Evolutionary conservation across 148 eudicot genomes (phyloP), one percentile per base, ranked within the genome.

Genomic region (Euryodendron excelsum): DNA sequence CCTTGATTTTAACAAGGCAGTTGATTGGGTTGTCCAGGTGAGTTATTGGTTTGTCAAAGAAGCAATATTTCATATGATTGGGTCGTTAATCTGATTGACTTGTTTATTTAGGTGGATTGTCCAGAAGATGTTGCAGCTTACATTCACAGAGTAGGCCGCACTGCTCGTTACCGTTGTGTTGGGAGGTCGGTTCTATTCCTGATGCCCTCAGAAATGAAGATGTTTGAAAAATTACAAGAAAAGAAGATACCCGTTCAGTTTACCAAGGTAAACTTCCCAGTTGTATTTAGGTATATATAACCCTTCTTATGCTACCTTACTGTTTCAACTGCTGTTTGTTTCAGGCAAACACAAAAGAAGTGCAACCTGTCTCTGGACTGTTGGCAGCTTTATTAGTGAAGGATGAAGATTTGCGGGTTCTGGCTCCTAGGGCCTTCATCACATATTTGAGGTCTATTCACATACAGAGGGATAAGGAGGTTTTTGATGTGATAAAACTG

Each of bases 11-110:
- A 87, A 91, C 39, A 89, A 91, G 86, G 89, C 89, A 48, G 96
- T 95, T 78, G 97, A 93, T 79, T 93, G 97, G 96, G 98, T 95
- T 89, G 97, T 95, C 70, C 98, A 95, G 93, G 98, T 95, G 68
- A 82, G 78, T 74, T 78, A 2, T 59, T 76, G 37, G 15, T 25
- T 74, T 73, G 37, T 9, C 11, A 18, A 50, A 62, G 12, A 44
- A 44, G 63, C 64, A 59, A 48, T 75, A 28, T 31, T 53, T 64
- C 2, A 48, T 72, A 36, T 47, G 61, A 39, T 79, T 62, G 23
- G 48, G 9, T 72, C 20, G 30, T 72, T 74, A n/a, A 31, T 62
- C 69, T 73, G 7, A 66, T 45, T 77, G 47, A 3, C 59, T 75
- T 82, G 20, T 45, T 34, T 77, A 25, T 67, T 68, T 58, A 95